phyloP scores from a whole-genome alignment of 2,329 filamentous ascomycete species.

The Xylaria hypoxylon region DNA sequence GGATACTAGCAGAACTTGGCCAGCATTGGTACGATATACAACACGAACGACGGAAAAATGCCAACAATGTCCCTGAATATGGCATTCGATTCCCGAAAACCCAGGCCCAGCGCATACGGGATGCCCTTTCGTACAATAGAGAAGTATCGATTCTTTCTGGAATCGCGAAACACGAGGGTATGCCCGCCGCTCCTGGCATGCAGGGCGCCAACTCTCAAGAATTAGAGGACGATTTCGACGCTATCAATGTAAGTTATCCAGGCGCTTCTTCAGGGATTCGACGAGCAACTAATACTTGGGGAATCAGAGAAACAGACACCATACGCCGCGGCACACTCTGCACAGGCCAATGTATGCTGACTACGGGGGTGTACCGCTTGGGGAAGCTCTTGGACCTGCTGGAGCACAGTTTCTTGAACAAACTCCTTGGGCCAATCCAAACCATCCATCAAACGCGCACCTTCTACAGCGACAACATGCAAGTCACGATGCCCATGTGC shows the following conservation, averaged over 20 bases:
- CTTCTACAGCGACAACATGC: slow-evolving; percentile 56
- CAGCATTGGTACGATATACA: slow-evolving; percentile 95
- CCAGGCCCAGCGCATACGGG: slow-evolving; percentile 79
- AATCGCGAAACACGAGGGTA: slow-evolving; percentile 93
- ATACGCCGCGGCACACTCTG: slow-evolving; percentile 53
- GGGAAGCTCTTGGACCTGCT: slow-evolving; percentile 69
- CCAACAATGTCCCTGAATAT: slow-evolving; percentile 84
- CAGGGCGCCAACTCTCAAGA: slow-evolving; percentile 77
- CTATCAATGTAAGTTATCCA: slow-evolving; percentile 79
- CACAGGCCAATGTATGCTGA: slow-evolving; percentile 58
- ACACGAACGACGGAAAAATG: slow-evolving; percentile 82
- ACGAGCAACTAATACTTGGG: slow-evolving; percentile 33
- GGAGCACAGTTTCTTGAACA: slow-evolving; percentile 90
- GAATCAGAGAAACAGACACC: slow-evolving; percentile 49
- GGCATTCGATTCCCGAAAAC: slow-evolving; percentile 83
- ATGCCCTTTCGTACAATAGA: slow-evolving; percentile 92
- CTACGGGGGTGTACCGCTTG: slow-evolving; percentile 61
- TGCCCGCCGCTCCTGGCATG: slow-evolving; percentile 93
- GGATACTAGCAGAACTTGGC: slow-evolving; percentile 81
- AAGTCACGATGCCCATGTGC: slow-evolving; percentile 47
- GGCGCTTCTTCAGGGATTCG: background rate
- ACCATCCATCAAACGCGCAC: slow-evolving; percentile 74
- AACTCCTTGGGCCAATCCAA: slow-evolving; percentile 92
- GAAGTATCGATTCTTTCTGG: slow-evolving; percentile 93
- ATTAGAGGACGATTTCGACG: slow-evolving; percentile 86